A percentile compares a stretch with the other conserved stretches of the same genome.
Evolutionary conservation across 441 rosid species (phyloP).

Genomic region (Populus hybrid): DNA sequence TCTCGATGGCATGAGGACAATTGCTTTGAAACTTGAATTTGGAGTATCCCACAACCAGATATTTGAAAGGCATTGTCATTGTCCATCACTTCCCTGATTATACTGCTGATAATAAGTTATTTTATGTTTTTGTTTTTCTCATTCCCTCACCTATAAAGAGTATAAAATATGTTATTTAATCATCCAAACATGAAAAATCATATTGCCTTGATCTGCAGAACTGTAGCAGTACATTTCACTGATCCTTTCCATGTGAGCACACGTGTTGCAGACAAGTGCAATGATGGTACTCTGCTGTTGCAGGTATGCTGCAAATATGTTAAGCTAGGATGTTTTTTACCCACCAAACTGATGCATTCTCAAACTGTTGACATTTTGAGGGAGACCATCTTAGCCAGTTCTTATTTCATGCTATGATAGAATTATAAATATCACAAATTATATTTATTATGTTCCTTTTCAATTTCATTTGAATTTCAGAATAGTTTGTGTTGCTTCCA

Average conservation of each 20-base stretch:
- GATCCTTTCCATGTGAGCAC: slow-evolving; percentile 90
- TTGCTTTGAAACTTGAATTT: slow-evolving; percentile 94
- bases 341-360: background rate
- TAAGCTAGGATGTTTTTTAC: background rate
- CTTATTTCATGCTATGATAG: background rate
- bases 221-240: slow-evolving; percentile 94
- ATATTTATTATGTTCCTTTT: background rate
- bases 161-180: slow-evolving; percentile 3
- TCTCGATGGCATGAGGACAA: slow-evolving; percentile 97
- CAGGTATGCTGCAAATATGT: slow-evolving; percentile 55
- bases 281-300: slow-evolving; percentile 75
- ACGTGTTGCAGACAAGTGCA: slow-evolving; percentile 77
- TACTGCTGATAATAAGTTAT: background rate
- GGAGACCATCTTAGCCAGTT: background rate
- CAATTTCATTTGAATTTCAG: background rate
- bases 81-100: slow-evolving; percentile 2
- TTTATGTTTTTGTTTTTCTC: background rate
- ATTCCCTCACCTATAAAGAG: background rate
- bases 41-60: slow-evolving; percentile 89
- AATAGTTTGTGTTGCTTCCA: slow-evolving; percentile 28
- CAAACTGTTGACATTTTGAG: background rate
- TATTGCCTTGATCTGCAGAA: slow-evolving; percentile 44
- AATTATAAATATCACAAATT: background rate
- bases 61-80: slow-evolving; percentile 67
- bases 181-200: slow-evolving; percentile 2